Conservation (phyloP, 306 rosid species). For the Prinsepia uniflora region DNA sequence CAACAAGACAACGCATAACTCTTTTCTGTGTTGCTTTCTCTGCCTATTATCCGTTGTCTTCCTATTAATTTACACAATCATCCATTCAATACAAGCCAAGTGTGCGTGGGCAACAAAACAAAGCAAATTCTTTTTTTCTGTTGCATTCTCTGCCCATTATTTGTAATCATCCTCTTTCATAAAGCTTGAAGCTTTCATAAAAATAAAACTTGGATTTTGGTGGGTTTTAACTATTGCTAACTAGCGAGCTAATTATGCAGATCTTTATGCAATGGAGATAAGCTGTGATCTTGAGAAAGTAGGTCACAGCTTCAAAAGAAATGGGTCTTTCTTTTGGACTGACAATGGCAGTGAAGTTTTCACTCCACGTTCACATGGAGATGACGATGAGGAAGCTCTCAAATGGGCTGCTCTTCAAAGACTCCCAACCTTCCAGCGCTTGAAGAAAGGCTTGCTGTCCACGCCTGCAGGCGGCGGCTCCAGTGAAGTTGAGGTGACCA, state of each 20-base stretch:
- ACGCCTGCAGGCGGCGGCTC: conserved; percentile 9
- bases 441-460: conserved; percentile 18
- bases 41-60: no score
- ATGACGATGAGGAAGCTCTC: conserved; percentile 26
- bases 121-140: neutral
- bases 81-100: neutral
- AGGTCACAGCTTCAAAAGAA: conserved; percentile 15
- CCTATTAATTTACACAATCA: neutral
- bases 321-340: neutral
- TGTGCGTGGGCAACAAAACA: neutral
- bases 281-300: conserved; percentile 15
- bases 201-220: neutral
- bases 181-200: neutral
- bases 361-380: conserved; percentile 10
- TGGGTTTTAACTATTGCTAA: neutral
- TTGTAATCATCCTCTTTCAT: neutral
- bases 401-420: conserved; percentile 26
- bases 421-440: conserved; percentile 17
- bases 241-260: neutral
- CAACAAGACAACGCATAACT: no score
- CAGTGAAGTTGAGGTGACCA: conserved; percentile 6
- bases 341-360: conserved; percentile 5
- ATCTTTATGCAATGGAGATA: conserved; percentile 15
- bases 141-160: neutral
- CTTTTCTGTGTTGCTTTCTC: no score